Percentiles rank a stretch among this genome's conserved stretches.
phyloP scores from a whole-genome alignment of 2,329 filamentous ascomycete genomes.

The Aspergillus carbonarius region DNA sequence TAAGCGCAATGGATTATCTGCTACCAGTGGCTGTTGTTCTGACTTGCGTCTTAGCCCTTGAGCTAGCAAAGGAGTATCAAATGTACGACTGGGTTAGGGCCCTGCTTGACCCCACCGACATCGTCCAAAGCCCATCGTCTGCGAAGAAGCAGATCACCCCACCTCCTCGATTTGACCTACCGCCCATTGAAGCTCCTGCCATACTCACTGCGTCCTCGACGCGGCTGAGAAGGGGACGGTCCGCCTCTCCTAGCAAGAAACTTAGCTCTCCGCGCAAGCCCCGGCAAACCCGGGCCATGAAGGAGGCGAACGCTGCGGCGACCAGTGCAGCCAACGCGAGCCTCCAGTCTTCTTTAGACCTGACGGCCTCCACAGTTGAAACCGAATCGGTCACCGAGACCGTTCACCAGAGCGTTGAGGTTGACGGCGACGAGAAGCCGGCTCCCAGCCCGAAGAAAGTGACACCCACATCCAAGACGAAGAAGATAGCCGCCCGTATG shows the following conservation, averaged over 20 bases:
- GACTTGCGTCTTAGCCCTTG: slow-evolving; percentile 61
- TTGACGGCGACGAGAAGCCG: slow-evolving; percentile 29
- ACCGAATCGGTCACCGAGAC: slow-evolving; percentile 24
- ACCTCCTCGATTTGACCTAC: slow-evolving; percentile 74
- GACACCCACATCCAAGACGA: slow-evolving; percentile 18
- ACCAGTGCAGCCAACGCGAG: slow-evolving; percentile 50
- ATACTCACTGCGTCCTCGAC: slow-evolving; percentile 26
- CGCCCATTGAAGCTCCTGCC: slow-evolving; percentile 43
- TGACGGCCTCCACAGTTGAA: slow-evolving; percentile 37
- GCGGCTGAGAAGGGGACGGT: slow-evolving; percentile 58
- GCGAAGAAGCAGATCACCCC: slow-evolving; percentile 74
- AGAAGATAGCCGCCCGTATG: slow-evolving; percentile 19
- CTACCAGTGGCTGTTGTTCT: slow-evolving; percentile 3
- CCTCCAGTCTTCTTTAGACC: slow-evolving; percentile 50
- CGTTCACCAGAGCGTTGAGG: slow-evolving; percentile 29
- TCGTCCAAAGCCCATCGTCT: slow-evolving; percentile 64
- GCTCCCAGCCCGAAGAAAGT: slow-evolving; percentile 24
- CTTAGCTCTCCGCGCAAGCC: slow-evolving; percentile 55
- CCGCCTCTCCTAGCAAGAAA: slow-evolving; percentile 56
- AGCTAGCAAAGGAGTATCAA: slow-evolving; percentile 81
- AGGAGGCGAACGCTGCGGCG: slow-evolving; percentile 50
- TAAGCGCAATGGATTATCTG: slow-evolving; percentile 36
- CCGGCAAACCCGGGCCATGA: slow-evolving; percentile 50
- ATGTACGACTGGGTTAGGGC: slow-evolving; percentile 86
- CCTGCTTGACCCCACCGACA: slow-evolving; percentile 84